phyloP scores from a whole-genome alignment of 2,329 filamentous ascomycete genomes.

The Boeremia lycopersici region DNA sequence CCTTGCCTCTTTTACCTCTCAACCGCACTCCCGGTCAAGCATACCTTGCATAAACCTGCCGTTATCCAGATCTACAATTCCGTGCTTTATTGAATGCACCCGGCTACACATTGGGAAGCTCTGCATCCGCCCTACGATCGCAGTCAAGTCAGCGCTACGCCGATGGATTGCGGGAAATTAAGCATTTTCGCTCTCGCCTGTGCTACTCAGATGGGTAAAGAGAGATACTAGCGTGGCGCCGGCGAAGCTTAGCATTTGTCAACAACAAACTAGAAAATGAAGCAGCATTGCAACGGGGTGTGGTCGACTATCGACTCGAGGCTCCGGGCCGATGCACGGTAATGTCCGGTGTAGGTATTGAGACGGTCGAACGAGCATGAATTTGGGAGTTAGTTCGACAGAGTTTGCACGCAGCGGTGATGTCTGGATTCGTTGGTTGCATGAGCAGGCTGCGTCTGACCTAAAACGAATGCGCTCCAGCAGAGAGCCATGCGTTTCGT shows the following conservation, averaged over 20 bases:
- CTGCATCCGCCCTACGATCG: slow-evolving; percentile 6
- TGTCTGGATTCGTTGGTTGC: neutral
- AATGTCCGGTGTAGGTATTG: neutral
- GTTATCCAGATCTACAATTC: neutral
- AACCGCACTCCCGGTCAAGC: neutral
- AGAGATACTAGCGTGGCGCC: neutral
- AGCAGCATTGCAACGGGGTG: neutral
- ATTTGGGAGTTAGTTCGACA: neutral
- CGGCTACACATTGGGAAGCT: slow-evolving; percentile 11
- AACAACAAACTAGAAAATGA: neutral
- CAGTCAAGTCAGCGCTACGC: neutral
- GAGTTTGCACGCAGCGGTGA: neutral
- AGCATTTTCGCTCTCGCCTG: slow-evolving; percentile 15
- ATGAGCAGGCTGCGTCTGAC: slow-evolving; percentile 6
- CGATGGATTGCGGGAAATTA: slow-evolving; percentile 4
- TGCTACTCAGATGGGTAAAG: slow-evolving; percentile 9
- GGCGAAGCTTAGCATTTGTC: slow-evolving; percentile 11
- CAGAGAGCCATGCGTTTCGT: neutral
- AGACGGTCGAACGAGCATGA: neutral
- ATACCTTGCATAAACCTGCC: slow-evolving; percentile 2
- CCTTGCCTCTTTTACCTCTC: slow-evolving; percentile 9
- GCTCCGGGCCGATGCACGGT: neutral
- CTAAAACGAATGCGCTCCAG: neutral
- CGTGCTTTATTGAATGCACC: slow-evolving; percentile 8
- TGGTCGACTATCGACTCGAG: slow-evolving; percentile 8